These are phyloP conservation scores for Cyberlindnera americana DNA, from an alignment of 805 yeast genomes.

Conservation along the genomic window DNA sequence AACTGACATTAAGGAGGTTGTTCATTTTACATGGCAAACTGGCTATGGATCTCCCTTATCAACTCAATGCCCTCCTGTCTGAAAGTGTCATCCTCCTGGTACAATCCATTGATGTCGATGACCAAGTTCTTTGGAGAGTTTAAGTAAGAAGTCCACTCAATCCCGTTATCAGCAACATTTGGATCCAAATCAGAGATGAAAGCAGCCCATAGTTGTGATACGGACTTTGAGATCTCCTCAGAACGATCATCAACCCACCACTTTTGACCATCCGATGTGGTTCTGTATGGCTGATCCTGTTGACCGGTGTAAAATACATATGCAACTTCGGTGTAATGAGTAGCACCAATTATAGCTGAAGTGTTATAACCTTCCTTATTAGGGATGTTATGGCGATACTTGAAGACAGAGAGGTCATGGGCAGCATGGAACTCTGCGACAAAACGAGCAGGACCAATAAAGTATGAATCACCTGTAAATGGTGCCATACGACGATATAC, in stretches of 20 bases:
- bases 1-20: neutral
- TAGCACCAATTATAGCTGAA: constrained; percentile 6
- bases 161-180: constrained; percentile 8
- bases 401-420: constrained; percentile 6
- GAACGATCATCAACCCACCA: constrained; percentile 11
- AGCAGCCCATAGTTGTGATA: constrained; percentile 11
- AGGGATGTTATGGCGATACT: constrained; percentile 15
- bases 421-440: constrained; percentile 6
- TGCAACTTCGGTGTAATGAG: constrained; percentile 10
- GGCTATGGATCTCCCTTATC: constrained; percentile 4
- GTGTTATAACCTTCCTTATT: constrained; percentile 6
- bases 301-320: constrained; percentile 12
- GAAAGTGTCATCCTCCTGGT: constrained; percentile 10
- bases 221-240: constrained; percentile 7
- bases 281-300: constrained; percentile 5
- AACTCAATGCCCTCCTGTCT: constrained; percentile 7
- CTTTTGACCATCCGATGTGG: constrained; percentile 9
- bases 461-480: constrained; percentile 12
- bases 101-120: constrained; percentile 11
- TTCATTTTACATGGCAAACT: constrained; percentile 5
- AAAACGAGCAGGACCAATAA: constrained; percentile 16
- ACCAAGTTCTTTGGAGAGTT: constrained; percentile 7
- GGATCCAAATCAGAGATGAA: constrained; percentile 15
- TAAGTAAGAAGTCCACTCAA: constrained; percentile 7
- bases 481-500: constrained; percentile 6